phyloP scores from a whole-genome alignment of 129 eudicot genomes.

The Cynara cardunculus region DNA sequence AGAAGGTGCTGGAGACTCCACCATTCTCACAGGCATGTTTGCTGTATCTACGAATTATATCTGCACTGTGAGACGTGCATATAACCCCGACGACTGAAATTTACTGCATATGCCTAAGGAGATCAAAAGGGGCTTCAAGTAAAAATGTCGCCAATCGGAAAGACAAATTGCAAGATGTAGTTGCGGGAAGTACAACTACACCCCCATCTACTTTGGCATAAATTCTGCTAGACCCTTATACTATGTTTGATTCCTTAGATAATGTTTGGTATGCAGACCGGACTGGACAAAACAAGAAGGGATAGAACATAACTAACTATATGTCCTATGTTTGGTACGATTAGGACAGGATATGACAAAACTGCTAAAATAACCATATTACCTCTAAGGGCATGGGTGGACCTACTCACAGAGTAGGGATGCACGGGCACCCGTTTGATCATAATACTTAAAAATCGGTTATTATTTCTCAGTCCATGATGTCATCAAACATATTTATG shows the following conservation, averaged over 20 bases:
- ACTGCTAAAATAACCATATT: too few relatives aligned
- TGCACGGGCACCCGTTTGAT: too few relatives aligned
- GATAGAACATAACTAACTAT: too few relatives aligned
- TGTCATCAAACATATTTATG: too few relatives aligned
- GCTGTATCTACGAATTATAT: neutral
- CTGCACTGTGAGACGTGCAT: neutral
- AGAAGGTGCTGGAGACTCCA: conserved; percentile 54
- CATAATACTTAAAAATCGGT: too few relatives aligned
- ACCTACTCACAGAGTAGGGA: too few relatives aligned
- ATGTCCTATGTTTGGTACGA: too few relatives aligned
- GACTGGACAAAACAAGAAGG: too few relatives aligned
- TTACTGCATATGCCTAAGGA: conserved; percentile 6
- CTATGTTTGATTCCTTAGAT: neutral
- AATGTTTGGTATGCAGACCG: too few relatives aligned
- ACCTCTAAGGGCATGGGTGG: too few relatives aligned
- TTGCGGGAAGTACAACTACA: neutral
- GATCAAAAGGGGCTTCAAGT: conserved; percentile 13
- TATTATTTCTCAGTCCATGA: too few relatives aligned
- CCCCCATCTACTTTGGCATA: conserved; percentile 8
- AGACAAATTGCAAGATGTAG: neutral
- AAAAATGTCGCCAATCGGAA: neutral
- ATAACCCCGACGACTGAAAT: neutral
- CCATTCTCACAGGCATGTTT: conserved; percentile 75
- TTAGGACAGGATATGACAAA: too few relatives aligned
- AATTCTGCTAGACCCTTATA: neutral